Evolutionary conservation across 1,139 yeast genomes (phyloP).

Genomic region (Yamadazyma dushanensis): DNA sequence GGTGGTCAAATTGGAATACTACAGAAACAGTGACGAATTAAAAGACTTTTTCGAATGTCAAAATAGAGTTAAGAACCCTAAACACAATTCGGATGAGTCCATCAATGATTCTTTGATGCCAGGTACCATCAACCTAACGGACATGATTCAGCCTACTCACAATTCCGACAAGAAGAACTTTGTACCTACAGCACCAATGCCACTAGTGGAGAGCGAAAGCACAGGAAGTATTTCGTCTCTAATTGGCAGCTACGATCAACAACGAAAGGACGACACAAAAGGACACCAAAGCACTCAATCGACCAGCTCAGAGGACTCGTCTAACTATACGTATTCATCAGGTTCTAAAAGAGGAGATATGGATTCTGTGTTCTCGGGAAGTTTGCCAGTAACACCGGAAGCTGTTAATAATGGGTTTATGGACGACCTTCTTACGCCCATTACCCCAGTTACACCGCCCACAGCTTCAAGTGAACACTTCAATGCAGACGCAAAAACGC

Average conservation of each 20-base stretch:
- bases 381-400: constrained; percentile 14
- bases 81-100: constrained; percentile 15
- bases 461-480: background rate
- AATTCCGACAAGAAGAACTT: constrained; percentile 16
- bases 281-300: background rate
- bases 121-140: constrained; percentile 25
- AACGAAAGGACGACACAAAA: background rate
- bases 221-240: constrained; percentile 25
- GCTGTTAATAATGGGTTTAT: constrained; percentile 3
- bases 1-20: constrained; percentile 18
- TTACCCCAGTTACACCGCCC: constrained; percentile 24
- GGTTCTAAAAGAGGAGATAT: constrained; percentile 1
- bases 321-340: constrained; percentile 2
- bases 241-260: constrained; percentile 18
- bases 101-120: constrained; percentile 24
- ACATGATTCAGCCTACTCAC: constrained; percentile 13
- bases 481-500: background rate
- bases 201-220: constrained; percentile 19
- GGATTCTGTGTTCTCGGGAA: constrained; percentile 14
- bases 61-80: constrained; percentile 10
- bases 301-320: constrained; percentile 1
- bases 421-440: constrained; percentile 8
- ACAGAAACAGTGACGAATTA: constrained; percentile 19
- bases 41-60: constrained; percentile 15
- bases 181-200: constrained; percentile 33